These are phyloP conservation scores for Plasmodium cynomolgi DNA, from an alignment of 169 alveolate species.

Conservation along the genomic window DNA sequence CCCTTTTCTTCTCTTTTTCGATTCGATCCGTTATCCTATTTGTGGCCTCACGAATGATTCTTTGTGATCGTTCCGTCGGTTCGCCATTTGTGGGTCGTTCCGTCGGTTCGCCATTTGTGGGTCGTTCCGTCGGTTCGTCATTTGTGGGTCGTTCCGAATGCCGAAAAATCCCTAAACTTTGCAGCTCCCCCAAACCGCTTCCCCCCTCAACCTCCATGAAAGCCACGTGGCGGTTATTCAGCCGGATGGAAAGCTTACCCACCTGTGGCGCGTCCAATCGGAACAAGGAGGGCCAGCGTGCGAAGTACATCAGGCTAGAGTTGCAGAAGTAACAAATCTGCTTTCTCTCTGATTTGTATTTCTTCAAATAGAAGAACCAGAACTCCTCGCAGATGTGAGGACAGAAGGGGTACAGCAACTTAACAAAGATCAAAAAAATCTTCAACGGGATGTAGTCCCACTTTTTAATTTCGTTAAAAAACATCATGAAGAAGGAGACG, in stretches of 20 bases:
- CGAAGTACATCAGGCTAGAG: slow-evolving; percentile 18
- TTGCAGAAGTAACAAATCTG: slow-evolving; percentile 61
- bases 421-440: slow-evolving; percentile 69
- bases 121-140: neutral
- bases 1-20: slow-evolving; percentile 33
- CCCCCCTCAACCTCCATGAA: neutral
- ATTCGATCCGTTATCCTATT: slow-evolving; percentile 26
- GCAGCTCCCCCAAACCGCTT: neutral
- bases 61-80: neutral
- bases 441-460: slow-evolving; percentile 76
- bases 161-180: neutral
- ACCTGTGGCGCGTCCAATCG: slow-evolving; percentile 2
- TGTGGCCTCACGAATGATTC: slow-evolving; percentile 24
- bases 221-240: slow-evolving; percentile 53
- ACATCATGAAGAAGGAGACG: slow-evolving; percentile 82
- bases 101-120: neutral
- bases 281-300: slow-evolving; percentile 62
- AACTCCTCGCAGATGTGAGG: slow-evolving; percentile 89
- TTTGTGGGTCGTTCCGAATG: neutral
- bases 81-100: neutral
- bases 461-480: slow-evolving; percentile 42
- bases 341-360: slow-evolving; percentile 31
- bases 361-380: slow-evolving; percentile 77
- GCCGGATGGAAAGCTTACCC: slow-evolving; percentile 6
- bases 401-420: slow-evolving; percentile 85